A percentile compares a stretch with the other conserved stretches of the same genome.
Evolutionary conservation across 1,284 basidiomycete species (phyloP).

Genomic region (Pseudozyma tsukubaensis): DNA sequence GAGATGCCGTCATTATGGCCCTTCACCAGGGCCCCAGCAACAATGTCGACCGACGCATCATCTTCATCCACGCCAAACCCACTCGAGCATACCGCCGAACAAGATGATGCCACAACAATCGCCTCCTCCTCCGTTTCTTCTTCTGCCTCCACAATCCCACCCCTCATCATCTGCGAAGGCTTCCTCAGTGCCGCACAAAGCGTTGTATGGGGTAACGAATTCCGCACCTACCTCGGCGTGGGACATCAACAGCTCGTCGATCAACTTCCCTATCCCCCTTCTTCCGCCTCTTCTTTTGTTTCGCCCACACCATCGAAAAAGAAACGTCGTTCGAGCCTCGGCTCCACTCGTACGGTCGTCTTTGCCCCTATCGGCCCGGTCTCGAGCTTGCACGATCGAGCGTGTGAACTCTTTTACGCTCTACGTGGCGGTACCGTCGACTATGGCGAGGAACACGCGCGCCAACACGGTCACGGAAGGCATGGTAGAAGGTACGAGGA

Average conservation of each 20-base stretch:
- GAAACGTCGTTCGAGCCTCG: conserved; percentile 7
- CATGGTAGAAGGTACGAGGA: conserved; percentile 71
- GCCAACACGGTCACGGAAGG: conserved; percentile 70
- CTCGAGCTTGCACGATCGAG: conserved; percentile 75
- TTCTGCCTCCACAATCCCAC: conserved; percentile 53
- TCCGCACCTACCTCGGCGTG: conserved; percentile 39
- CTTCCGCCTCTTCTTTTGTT: background rate
- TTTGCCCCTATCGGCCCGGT: conserved; percentile 70
- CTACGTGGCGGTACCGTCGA: conserved; percentile 73
- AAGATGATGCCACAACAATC: background rate
- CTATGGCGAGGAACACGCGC: conserved; percentile 71
- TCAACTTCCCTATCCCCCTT: background rate
- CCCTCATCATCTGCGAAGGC: conserved; percentile 74
- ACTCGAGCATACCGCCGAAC: background rate
- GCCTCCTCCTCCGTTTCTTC: background rate
- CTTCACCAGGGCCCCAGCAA: conserved; percentile 6
- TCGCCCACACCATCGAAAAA: background rate
- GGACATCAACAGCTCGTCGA: conserved; percentile 41
- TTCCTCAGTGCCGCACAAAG: conserved; percentile 72
- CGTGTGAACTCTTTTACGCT: conserved; percentile 75
- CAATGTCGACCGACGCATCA: no score
- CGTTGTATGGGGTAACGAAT: conserved; percentile 71
- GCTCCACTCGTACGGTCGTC: conserved; percentile 20
- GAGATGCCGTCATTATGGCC: conserved; percentile 13
- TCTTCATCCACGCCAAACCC: no score